Evolutionary conservation across 352 stramenopile species (phyloP), one percentile per base, ranked within the genome.

Genomic region (Pythium apleroticum): DNA sequence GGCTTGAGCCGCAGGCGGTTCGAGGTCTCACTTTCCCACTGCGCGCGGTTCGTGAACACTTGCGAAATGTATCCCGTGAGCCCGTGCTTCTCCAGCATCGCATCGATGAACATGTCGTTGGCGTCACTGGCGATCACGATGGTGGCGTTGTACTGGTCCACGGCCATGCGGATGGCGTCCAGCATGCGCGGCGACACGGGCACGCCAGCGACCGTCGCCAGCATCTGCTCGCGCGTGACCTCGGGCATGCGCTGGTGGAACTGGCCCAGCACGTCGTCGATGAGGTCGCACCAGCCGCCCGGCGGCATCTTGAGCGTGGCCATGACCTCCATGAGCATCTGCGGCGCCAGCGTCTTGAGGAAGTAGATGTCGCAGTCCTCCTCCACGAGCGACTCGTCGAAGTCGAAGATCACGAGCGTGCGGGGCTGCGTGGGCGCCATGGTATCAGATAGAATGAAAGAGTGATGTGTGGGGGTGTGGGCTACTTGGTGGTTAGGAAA

Each of bases 351-450:
- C 63, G 31, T 43, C 30, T 65, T 58, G 22, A 60, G 48, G n/a
- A 60, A 58, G 48, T 60, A 69, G 28, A 69, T 57, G 33, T 77
- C 70, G 60, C 65, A 72, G 67, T 77, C 71, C 17, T 71, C 60
- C 41, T 77, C 66, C 33, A 76, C 66, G 50, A 76, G 61, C 52
- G 49, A 76, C 60, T 64, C 56, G 69, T 76, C 69, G 41, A 69
- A 76, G 65, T 76, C 69, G 27, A 76, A 73, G 8, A 72, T 56
- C 17, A 76, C 60, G 52, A 89, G 63, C 28, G 73, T 66, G 12
- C 63, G 63, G 5, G 52, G 60, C 50, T 25, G 1, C 1, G 41
- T 24, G 19, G 37, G 25, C 19, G 50, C 30, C 46, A 28, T 50
- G 20, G 27, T 30, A 4, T 30, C 35, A 37, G 22, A 35, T 49